phyloP scores from a whole-genome alignment of 116 monocot species.

The Trichopus zeylanicus region DNA sequence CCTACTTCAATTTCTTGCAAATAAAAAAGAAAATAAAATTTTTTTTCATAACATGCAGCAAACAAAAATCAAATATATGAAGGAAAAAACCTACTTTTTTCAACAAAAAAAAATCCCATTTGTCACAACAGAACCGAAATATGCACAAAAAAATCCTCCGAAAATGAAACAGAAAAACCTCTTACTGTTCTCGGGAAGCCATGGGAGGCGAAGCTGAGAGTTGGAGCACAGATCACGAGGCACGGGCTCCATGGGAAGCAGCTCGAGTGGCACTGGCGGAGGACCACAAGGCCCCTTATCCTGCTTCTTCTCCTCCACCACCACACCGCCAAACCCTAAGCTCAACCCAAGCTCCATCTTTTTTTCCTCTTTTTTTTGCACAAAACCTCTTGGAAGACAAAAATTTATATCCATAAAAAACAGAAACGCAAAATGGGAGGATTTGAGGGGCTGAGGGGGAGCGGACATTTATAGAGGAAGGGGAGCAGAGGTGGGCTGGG shows the following conservation, averaged over 20 bases:
- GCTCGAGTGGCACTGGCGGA: conserved; percentile 24
- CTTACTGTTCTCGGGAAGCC: not conserved
- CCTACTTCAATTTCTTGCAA: too few relatives aligned
- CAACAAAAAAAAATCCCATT: too few relatives aligned
- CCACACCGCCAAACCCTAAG: conserved; percentile 9
- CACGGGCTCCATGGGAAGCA: conserved; percentile 21
- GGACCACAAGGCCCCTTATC: conserved; percentile 3
- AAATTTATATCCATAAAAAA: not conserved
- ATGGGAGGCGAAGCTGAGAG: not conserved
- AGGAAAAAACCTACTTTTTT: not conserved
- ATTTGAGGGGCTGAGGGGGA: not conserved
- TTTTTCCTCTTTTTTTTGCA: too few relatives aligned
- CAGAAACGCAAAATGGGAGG: not conserved
- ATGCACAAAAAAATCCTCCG: too few relatives aligned
- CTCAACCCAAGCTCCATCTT: conserved; percentile 28
- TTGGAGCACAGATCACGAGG: not conserved
- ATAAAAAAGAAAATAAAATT: not conserved
- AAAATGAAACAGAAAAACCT: conserved; percentile 3
- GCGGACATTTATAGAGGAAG: not conserved
- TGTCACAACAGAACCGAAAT: too few relatives aligned
- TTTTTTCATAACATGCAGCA: too few relatives aligned
- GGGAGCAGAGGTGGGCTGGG: not conserved
- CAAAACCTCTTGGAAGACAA: not conserved
- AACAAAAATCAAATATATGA: not conserved
- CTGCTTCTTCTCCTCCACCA: conserved; percentile 3